phyloP scores from a whole-genome alignment of 179 eudicot species.

The Monotropa hypopitys region DNA sequence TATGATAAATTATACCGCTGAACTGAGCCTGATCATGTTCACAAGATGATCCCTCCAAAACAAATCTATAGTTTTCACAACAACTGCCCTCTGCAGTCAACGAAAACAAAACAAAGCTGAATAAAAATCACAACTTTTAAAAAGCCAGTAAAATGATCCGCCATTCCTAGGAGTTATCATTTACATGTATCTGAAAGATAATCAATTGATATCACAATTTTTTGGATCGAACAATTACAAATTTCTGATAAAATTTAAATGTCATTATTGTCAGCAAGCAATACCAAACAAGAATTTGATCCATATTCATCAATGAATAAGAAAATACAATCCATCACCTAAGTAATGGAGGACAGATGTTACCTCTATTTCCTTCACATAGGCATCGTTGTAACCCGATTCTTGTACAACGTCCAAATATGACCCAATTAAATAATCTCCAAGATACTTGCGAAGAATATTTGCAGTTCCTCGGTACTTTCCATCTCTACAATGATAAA shows the following conservation, averaged over 20 bases:
- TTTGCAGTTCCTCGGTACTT: constrained; percentile 44
- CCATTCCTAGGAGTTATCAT: not conserved
- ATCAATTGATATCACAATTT: not conserved
- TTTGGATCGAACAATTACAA: not conserved
- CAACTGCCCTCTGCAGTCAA: constrained; percentile 61
- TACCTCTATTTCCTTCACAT: constrained; percentile 87
- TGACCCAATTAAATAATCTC: constrained; percentile 76
- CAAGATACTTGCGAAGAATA: constrained; percentile 85
- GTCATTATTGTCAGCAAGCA: not conserved
- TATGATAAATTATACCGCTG: constrained; percentile 58
- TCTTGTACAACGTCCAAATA: constrained; percentile 61
- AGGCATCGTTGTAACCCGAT: constrained; percentile 64
- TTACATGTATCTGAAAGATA: not conserved
- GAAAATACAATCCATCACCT: not conserved
- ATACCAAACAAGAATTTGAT: not conserved
- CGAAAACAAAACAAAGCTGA: not conserved
- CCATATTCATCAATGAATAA: not conserved
- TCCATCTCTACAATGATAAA: constrained; percentile 53
- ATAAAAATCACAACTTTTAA: not conserved
- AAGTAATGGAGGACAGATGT: constrained; percentile 3
- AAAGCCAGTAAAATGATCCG: not conserved
- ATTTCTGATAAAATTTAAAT: not conserved
- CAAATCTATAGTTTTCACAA: constrained; percentile 77
- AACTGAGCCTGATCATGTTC: constrained; percentile 90
- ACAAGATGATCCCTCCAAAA: constrained; percentile 99